These are phyloP conservation scores for Aphanomyces cochlioides DNA, from an alignment of 352 stramenopile species.

Conservation along the genomic window DNA sequence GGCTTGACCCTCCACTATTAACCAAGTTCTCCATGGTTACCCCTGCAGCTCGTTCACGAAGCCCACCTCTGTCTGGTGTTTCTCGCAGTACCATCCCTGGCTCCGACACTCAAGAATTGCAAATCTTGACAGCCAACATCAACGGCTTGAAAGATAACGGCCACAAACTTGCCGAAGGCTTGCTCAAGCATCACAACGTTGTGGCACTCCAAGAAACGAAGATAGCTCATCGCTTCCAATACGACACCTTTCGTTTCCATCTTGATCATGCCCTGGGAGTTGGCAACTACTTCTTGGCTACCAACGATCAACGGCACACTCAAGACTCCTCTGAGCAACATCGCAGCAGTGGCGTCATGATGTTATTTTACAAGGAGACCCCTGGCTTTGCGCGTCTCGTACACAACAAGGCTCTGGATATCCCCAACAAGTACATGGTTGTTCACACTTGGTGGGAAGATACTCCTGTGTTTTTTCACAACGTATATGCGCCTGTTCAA, in stretches of 20 bases:
- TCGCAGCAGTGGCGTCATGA: constrained; percentile 14
- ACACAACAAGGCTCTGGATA: neutral
- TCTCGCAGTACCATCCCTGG: too few relatives aligned
- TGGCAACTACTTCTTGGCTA: constrained; percentile 8
- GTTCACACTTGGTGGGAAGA: constrained; percentile 3
- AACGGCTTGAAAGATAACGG: constrained; percentile 8
- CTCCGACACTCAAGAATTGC: neutral
- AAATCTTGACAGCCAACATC: constrained; percentile 13
- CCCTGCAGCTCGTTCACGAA: too few relatives aligned
- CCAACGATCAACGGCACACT: neutral
- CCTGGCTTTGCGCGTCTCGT: neutral
- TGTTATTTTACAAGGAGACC: neutral
- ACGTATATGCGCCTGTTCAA: constrained; percentile 6
- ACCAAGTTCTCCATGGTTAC: too few relatives aligned
- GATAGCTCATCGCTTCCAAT: neutral
- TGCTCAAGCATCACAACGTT: constrained; percentile 2
- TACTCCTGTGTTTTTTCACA: constrained; percentile 1
- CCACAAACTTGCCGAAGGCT: neutral
- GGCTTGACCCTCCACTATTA: too few relatives aligned
- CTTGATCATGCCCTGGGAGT: constrained; percentile 7
- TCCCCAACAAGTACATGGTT: constrained; percentile 4
- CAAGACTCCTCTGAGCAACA: neutral
- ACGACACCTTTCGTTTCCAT: constrained; percentile 2
- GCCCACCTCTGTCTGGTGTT: too few relatives aligned
- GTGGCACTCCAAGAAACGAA: constrained; percentile 16